Evolutionary conservation across 352 stramenopile genomes (phyloP).

Genomic region (Pythium grandisporangium): DNA sequence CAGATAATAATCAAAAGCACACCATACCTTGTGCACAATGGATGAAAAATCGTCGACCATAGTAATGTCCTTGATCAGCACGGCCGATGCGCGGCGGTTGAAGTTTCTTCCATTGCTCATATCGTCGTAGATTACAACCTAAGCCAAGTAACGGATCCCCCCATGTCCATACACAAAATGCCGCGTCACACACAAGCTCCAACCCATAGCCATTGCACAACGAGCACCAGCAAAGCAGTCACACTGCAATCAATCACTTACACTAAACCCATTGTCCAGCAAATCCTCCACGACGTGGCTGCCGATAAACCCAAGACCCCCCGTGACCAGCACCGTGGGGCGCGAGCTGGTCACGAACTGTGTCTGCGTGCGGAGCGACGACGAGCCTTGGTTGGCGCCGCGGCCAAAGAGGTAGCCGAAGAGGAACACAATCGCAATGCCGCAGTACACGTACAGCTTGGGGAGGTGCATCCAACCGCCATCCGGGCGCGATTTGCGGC

Average conservation of each 20-base stretch:
- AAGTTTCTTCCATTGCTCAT: conserved; percentile 88
- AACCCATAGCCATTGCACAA: too few species aligned
- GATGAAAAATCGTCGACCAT: conserved; percentile 69
- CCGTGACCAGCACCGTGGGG: conserved; percentile 67
- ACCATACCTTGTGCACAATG: conserved; percentile 64
- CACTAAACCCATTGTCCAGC: conserved; percentile 64
- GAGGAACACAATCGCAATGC: conserved; percentile 50
- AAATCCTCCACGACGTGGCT: conserved; percentile 82
- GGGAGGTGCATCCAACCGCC: conserved; percentile 67
- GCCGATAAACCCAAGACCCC: conserved; percentile 76
- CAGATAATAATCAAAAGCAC: not conserved
- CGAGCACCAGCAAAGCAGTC: too few species aligned
- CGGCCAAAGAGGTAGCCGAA: conserved; percentile 56
- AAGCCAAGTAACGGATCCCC: not conserved
- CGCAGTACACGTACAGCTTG: conserved; percentile 62
- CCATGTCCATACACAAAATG: not conserved
- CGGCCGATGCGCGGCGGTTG: conserved; percentile 53
- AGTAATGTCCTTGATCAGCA: conserved; percentile 82
- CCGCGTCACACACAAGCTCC: too few species aligned
- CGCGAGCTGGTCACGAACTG: conserved; percentile 19
- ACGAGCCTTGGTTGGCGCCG: conserved; percentile 33
- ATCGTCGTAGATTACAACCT: conserved; percentile 83
- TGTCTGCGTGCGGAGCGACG: conserved; percentile 1
- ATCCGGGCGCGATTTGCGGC: conserved; percentile 21
- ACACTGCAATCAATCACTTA: too few species aligned